Percentiles rank a stretch among this genome's conserved stretches.
Evolutionary conservation across 345 rosid species (phyloP).

Genomic region (Ailanthus altissimus): DNA sequence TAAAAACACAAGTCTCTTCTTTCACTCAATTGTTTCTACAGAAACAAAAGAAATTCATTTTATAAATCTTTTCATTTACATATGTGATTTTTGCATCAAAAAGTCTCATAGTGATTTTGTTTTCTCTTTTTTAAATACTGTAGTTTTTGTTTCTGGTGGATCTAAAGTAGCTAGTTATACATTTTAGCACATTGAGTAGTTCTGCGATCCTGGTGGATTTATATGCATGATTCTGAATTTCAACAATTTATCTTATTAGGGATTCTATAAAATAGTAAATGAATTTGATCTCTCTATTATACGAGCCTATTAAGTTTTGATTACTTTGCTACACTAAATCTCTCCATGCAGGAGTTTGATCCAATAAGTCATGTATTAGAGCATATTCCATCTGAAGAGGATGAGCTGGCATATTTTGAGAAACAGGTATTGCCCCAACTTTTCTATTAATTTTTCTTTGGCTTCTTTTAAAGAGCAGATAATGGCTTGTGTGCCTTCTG

Average conservation of each 20-base stretch:
- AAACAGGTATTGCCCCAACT: slow-evolving; percentile 62
- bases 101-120: not conserved
- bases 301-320: slow-evolving; percentile 14
- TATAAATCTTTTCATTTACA: not conserved
- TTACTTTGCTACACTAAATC: slow-evolving; percentile 18
- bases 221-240: not conserved
- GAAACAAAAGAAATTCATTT: not conserved
- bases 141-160: not conserved
- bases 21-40: too few relatives aligned
- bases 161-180: not conserved
- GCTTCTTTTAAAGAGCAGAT: not conserved
- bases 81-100: not conserved
- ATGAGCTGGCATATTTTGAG: slow-evolving; percentile 70
- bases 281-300: not conserved
- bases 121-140: too few relatives aligned
- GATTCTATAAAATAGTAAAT: not conserved
- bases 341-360: slow-evolving; percentile 77
- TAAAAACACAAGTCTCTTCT: too few relatives aligned
- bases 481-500: not conserved
- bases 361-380: slow-evolving; percentile 78
- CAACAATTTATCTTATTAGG: not conserved
- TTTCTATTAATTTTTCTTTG: not conserved
- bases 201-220: not conserved
- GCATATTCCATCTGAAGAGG: slow-evolving; percentile 70
- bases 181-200: not conserved